These are phyloP conservation scores for Licmophora abbreviata DNA, from an alignment of 108 stramenopile species.

Conservation along the genomic window DNA sequence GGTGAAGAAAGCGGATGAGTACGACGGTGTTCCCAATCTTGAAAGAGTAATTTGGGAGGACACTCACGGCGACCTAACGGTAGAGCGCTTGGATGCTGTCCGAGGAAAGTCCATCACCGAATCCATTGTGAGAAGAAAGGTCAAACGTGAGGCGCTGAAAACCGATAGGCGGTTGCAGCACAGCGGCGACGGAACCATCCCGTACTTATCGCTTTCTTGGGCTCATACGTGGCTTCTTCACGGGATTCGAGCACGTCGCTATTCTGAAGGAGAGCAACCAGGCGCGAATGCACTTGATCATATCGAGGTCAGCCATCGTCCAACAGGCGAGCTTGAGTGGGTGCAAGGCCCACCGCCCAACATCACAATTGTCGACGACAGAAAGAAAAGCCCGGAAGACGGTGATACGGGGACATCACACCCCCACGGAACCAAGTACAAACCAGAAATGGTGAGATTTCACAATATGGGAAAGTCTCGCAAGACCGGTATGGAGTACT, in stretches of 20 bases:
- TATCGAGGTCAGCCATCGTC: conserved; percentile 65
- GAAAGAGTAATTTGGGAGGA: conserved; percentile 58
- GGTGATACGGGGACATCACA: conserved; percentile 62
- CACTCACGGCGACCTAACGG: conserved; percentile 26
- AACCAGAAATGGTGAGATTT: conserved; percentile 75
- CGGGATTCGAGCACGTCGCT: conserved; percentile 59
- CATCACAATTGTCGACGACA: conserved; percentile 18
- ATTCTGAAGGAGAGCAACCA: conserved; percentile 34
- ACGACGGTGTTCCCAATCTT: conserved; percentile 27
- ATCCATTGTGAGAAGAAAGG: conserved; percentile 47
- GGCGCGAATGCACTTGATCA: conserved; percentile 57
- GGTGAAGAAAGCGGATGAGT: neutral
- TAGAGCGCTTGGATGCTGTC: conserved; percentile 8
- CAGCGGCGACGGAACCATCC: conserved; percentile 83
- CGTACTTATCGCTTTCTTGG: conserved; percentile 71
- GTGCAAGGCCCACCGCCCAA: conserved; percentile 53
- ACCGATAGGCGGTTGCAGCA: conserved; percentile 28
- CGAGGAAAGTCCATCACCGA: conserved; percentile 17
- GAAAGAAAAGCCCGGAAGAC: conserved; percentile 4
- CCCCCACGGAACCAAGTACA: conserved; percentile 82
- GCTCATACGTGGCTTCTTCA: conserved; percentile 84
- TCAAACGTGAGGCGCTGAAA: conserved; percentile 24
- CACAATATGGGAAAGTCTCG: conserved; percentile 54
- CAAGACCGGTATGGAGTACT: conserved; percentile 75
- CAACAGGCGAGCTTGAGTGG: conserved; percentile 71